Percentiles rank a stretch among this genome's conserved stretches.
These are phyloP conservation scores for Sclerotinia sclerotiorum DNA, from an alignment of 2,329 filamentous ascomycete species.

Conservation along the genomic window DNA sequence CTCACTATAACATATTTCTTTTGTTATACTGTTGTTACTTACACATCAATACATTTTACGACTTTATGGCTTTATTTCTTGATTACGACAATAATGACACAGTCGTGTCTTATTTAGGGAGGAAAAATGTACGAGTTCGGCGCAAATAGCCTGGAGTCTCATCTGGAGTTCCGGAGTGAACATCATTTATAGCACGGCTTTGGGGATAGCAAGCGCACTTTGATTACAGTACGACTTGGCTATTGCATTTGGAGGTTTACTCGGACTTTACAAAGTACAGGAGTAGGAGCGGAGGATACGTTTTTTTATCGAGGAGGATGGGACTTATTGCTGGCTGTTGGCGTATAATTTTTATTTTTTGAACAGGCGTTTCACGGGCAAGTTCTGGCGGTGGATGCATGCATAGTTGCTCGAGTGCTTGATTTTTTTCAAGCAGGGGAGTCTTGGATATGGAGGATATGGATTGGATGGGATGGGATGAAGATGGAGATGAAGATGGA, in stretches of 20 bases:
- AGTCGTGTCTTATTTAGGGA: slow-evolving; percentile 22
- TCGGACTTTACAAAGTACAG: slow-evolving; percentile 18
- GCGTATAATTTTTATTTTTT: slow-evolving; percentile 33
- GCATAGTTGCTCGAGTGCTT: slow-evolving; percentile 23
- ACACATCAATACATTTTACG: slow-evolving; percentile 30
- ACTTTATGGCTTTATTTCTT: slow-evolving; percentile 36
- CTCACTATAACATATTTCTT: slow-evolving; percentile 15
- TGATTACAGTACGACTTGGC: background rate
- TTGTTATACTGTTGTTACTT: background rate
- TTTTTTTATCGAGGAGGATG: slow-evolving; percentile 18
- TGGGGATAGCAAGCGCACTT: slow-evolving; percentile 13
- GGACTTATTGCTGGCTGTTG: slow-evolving; percentile 33
- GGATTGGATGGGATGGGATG: slow-evolving; percentile 15
- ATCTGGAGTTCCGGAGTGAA: slow-evolving; percentile 20
- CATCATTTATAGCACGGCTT: slow-evolving; percentile 15
- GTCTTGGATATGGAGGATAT: slow-evolving; percentile 26
- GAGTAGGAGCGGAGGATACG: slow-evolving; percentile 28
- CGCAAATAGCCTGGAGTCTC: slow-evolving; percentile 20
- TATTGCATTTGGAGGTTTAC: slow-evolving; percentile 17
- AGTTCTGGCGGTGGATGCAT: slow-evolving; percentile 31
- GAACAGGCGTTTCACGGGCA: slow-evolving; percentile 34
- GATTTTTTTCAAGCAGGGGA: background rate
- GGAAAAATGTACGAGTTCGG: slow-evolving; percentile 21
- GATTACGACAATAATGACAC: slow-evolving; percentile 32
- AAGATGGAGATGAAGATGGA: no score